Conservation (phyloP, 495 filamentous ascomycete species). For the Chaetomium tenue region DNA sequence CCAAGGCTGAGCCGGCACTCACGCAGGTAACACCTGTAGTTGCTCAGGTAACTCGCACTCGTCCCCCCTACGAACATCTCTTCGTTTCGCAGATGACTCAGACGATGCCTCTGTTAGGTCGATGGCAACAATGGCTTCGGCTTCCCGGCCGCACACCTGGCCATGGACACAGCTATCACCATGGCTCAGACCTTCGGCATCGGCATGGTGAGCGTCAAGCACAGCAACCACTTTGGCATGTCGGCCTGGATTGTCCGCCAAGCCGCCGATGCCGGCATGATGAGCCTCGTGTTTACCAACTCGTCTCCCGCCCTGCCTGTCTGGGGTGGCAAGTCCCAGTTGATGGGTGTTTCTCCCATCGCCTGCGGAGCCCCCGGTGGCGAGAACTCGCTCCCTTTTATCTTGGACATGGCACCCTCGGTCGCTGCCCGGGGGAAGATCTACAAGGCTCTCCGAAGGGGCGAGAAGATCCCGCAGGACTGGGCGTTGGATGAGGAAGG, state of each 20-base stretch:
- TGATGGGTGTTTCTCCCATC: conserved; percentile 75
- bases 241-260: conserved; percentile 73
- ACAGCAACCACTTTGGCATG: conserved; percentile 82
- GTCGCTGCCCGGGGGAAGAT: conserved; percentile 74
- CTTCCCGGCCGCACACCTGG: conserved; percentile 62
- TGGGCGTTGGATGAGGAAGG: conserved; percentile 76
- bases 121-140: conserved; percentile 75
- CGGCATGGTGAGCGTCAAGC: conserved; percentile 68
- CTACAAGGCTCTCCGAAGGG: conserved; percentile 67
- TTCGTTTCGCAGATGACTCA: not conserved
- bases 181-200: conserved; percentile 67
- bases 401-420: conserved; percentile 76
- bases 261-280: conserved; percentile 68
- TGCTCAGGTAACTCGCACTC: conserved; percentile 37
- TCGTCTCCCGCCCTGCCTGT: conserved; percentile 70
- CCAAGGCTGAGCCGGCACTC: conserved; percentile 55
- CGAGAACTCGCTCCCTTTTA: conserved; percentile 50
- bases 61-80: not conserved
- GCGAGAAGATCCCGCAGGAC: conserved; percentile 69
- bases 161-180: conserved; percentile 61
- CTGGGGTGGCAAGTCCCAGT: conserved; percentile 64
- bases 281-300: conserved; percentile 78
- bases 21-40: conserved; percentile 64
- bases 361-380: conserved; percentile 69
- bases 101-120: conserved; percentile 34